phyloP scores from a whole-genome alignment of 257 asterid species.

The Solanum sejunctum region DNA sequence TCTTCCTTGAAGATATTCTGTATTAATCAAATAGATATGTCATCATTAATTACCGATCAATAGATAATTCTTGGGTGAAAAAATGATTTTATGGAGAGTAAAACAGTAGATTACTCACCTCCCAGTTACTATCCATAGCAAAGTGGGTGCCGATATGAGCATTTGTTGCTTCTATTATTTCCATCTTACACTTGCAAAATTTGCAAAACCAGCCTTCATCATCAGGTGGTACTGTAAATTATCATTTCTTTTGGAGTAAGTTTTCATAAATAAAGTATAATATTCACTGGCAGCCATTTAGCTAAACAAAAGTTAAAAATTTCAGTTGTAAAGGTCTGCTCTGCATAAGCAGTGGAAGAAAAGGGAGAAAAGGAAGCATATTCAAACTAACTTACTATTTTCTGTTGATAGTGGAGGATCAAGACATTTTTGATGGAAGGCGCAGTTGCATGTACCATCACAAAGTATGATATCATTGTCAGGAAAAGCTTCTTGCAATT shows the following conservation, averaged over 20 bases:
- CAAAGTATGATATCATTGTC: constrained; percentile 91
- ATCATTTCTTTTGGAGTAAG: constrained; percentile 14
- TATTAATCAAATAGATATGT: constrained; percentile 7
- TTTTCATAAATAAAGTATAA: background rate
- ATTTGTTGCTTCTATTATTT: constrained; percentile 82
- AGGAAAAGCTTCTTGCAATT: constrained; percentile 61
- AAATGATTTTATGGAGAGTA: background rate
- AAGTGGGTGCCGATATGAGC: constrained; percentile 96
- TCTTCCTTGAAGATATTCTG: constrained; percentile 93
- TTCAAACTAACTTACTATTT: constrained; percentile 49
- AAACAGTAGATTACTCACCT: constrained; percentile 24
- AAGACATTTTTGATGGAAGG: constrained; percentile 88
- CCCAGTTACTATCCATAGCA: constrained; percentile 68
- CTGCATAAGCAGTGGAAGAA: background rate
- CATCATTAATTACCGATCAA: background rate
- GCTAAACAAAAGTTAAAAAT: background rate
- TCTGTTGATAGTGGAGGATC: constrained; percentile 84
- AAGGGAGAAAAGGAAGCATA: background rate
- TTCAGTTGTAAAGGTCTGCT: background rate
- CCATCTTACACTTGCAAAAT: constrained; percentile 82
- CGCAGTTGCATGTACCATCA: constrained; percentile 92
- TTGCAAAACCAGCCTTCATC: constrained; percentile 99
- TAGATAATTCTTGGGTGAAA: background rate
- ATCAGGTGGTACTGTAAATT: constrained; percentile 73
- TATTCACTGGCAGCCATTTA: background rate